phyloP scores from a whole-genome alignment of 768 basidiomycete genomes.

The Mycena albidolilacea region DNA sequence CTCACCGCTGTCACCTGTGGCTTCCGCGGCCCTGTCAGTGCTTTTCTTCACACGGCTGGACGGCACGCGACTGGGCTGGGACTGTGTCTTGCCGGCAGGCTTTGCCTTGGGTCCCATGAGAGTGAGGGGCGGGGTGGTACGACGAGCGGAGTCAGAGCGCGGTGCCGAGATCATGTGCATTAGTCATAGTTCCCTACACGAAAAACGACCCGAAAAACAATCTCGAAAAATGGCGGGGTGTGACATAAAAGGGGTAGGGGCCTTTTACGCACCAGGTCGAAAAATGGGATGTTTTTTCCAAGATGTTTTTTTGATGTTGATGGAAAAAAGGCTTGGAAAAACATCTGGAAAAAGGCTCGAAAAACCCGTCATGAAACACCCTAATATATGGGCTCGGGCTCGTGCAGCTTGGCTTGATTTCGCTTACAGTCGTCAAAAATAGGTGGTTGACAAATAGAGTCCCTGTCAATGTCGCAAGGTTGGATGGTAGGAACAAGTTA shows the following conservation, averaged over 20 bases:
- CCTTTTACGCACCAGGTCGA: neutral
- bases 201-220: neutral
- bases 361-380: neutral
- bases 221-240: neutral
- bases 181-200: neutral
- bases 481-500: no score
- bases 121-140: no score
- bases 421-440: no score
- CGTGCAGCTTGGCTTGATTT: no score
- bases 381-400: neutral
- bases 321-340: neutral
- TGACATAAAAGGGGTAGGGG: neutral
- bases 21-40: neutral
- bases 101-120: neutral
- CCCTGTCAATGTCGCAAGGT: no score
- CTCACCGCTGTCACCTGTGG: neutral
- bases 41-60: neutral
- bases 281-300: neutral
- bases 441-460: no score
- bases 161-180: neutral
- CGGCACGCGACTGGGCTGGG: no score
- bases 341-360: neutral
- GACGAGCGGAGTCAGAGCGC: neutral
- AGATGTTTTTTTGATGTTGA: neutral
- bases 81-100: no score